Evolutionary conservation across 345 rosid genomes (phyloP).

Genomic region (Euphorbia pulcherrima): DNA sequence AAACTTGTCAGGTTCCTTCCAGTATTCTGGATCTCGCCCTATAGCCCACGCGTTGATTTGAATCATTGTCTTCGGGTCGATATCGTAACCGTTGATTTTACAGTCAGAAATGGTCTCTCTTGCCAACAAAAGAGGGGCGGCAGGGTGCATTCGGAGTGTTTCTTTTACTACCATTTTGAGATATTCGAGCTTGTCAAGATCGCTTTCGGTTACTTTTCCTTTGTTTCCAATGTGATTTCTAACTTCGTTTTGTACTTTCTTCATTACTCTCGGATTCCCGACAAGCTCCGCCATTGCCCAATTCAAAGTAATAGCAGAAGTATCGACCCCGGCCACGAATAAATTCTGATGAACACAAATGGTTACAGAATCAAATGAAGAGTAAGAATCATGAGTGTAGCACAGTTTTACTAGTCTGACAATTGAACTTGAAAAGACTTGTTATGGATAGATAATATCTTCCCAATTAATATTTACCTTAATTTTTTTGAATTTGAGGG

Average conservation of each 20-base stretch:
- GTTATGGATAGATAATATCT: too few relatives aligned
- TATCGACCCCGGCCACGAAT: slow-evolving; percentile 47
- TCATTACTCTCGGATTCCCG: slow-evolving; percentile 44
- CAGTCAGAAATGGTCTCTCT: slow-evolving; percentile 34
- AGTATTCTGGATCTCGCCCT: slow-evolving; percentile 41
- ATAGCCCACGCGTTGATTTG: slow-evolving; percentile 44
- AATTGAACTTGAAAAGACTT: too few relatives aligned
- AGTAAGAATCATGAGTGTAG: too few relatives aligned
- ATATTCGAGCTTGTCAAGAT: slow-evolving; percentile 34
- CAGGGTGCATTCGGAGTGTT: slow-evolving; percentile 53
- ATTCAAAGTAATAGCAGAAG: slow-evolving; percentile 34
- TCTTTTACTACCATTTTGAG: slow-evolving; percentile 39
- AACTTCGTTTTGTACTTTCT: slow-evolving; percentile 55
- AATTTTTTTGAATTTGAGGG: too few relatives aligned
- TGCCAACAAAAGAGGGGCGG: slow-evolving; percentile 41
- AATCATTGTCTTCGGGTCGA: slow-evolving; percentile 35
- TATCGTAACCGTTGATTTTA: slow-evolving; percentile 37
- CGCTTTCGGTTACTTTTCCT: slow-evolving; percentile 31
- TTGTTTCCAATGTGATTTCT: slow-evolving; percentile 35
- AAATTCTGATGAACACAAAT: neutral
- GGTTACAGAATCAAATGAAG: neutral
- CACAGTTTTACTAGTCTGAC: too few relatives aligned
- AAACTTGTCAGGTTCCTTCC: slow-evolving; percentile 42
- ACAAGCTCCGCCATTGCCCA: slow-evolving; percentile 69
- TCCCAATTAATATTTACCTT: too few relatives aligned